Conservation (phyloP, 768 basidiomycete genomes). For the Russula ochroleuca region DNA sequence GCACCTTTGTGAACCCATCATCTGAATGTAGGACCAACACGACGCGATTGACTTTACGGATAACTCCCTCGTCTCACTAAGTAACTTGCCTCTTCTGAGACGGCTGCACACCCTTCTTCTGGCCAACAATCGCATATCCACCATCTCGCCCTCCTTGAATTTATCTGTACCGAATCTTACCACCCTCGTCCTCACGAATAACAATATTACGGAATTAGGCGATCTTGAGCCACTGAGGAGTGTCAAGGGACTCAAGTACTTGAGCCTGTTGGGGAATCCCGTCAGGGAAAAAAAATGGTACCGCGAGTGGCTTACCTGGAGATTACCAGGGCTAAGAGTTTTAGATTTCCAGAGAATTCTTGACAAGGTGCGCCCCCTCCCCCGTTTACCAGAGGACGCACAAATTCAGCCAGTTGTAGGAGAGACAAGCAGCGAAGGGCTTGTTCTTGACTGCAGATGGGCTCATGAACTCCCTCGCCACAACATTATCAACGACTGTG, state of each 20-base stretch:
- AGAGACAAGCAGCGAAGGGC: constrained; percentile 67
- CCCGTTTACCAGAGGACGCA: constrained; percentile 23
- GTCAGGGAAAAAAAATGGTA: constrained; percentile 92
- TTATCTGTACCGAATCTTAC: constrained; percentile 81
- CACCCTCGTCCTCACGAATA: constrained; percentile 80
- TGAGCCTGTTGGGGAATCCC: constrained; percentile 78
- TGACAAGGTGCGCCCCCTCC: constrained; percentile 76
- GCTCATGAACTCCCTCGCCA: constrained; percentile 74
- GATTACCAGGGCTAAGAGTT: constrained; percentile 81
- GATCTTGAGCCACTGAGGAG: constrained; percentile 83
- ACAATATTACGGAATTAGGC: constrained; percentile 73
- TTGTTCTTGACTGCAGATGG: constrained; percentile 80
- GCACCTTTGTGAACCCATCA: neutral
- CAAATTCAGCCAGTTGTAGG: constrained; percentile 43
- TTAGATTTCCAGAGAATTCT: constrained; percentile 93
- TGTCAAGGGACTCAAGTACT: constrained; percentile 64
- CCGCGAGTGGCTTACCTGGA: constrained; percentile 92
- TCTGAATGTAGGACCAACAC: constrained; percentile 70
- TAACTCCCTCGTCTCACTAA: constrained; percentile 76
- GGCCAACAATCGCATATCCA: constrained; percentile 84
- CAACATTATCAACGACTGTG: constrained; percentile 68
- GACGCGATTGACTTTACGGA: constrained; percentile 94
- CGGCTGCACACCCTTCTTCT: constrained; percentile 80
- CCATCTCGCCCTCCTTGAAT: constrained; percentile 76
- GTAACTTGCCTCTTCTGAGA: constrained; percentile 83